phyloP scores from a whole-genome alignment of 345 rosid species.

The Rhizophora apiculata region DNA sequence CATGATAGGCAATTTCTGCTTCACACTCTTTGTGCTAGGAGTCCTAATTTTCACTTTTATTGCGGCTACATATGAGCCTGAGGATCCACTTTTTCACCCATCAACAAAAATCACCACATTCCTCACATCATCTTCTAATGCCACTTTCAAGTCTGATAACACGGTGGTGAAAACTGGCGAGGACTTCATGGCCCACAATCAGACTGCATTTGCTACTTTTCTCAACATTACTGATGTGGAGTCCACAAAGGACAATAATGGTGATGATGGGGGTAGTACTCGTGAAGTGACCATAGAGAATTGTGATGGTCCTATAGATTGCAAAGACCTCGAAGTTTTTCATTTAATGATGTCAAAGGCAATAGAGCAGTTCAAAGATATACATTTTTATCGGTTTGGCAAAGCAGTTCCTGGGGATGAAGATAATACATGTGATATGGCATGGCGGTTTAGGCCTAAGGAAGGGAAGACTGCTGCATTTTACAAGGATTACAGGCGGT shows the following conservation, averaged over 20 bases:
- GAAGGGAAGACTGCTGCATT: conserved; percentile 83
- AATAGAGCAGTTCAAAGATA: conserved; percentile 75
- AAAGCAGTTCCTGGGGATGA: conserved; percentile 57
- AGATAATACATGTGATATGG: conserved; percentile 75
- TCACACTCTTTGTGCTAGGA: conserved; percentile 71
- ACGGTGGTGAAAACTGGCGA: conserved; percentile 76
- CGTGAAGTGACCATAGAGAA: conserved; percentile 7
- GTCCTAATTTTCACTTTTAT: conserved; percentile 85
- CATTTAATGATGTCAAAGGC: conserved; percentile 82
- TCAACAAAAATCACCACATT: conserved; percentile 68
- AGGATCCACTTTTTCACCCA: conserved; percentile 83
- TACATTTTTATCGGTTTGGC: conserved; percentile 85
- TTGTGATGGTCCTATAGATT: conserved; percentile 68
- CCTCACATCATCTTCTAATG: conserved; percentile 71
- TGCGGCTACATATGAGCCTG: conserved; percentile 89
- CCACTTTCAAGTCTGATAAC: conserved; percentile 71
- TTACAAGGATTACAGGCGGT: conserved; percentile 87
- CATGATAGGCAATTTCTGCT: conserved; percentile 80
- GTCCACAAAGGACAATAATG: conserved; percentile 7
- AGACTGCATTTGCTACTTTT: conserved; percentile 56
- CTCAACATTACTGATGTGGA: conserved; percentile 64
- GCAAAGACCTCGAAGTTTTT: conserved; percentile 78
- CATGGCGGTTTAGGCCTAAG: conserved; percentile 93
- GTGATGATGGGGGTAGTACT: neutral
- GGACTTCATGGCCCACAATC: conserved; percentile 73